phyloP scores from a whole-genome alignment of 1,139 yeast genomes.

The Sugiyamaella sp. region DNA sequence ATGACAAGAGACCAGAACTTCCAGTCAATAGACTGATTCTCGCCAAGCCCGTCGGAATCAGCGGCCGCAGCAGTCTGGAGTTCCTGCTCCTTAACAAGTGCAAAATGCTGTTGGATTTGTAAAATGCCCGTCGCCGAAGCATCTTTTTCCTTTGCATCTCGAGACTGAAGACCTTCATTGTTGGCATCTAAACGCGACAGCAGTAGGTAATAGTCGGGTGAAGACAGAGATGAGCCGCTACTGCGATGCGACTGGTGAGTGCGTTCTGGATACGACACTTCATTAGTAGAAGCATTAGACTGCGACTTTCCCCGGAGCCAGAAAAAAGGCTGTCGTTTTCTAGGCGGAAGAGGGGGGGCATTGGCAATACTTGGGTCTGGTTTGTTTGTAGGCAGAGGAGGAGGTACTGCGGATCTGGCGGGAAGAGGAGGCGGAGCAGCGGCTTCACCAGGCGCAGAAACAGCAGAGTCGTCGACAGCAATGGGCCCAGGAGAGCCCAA shows the following conservation, averaged over 20 bases:
- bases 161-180: conserved; percentile 49
- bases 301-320: conserved; percentile 37
- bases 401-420: conserved; percentile 5
- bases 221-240: conserved; percentile 25
- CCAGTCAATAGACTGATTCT: conserved; percentile 62
- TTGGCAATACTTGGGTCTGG: conserved; percentile 1
- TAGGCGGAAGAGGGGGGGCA: conserved; percentile 39
- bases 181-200: conserved; percentile 53
- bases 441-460: no score
- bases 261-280: conserved; percentile 9
- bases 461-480: no score
- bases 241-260: not conserved
- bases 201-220: conserved; percentile 49
- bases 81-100: conserved; percentile 46
- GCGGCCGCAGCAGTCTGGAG: conserved; percentile 24
- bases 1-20: conserved; percentile 86
- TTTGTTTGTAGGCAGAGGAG: not conserved
- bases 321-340: conserved; percentile 41
- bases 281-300: conserved; percentile 32
- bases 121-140: conserved; percentile 62
- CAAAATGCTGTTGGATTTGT: conserved; percentile 64
- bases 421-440: conserved; percentile 12
- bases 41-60: conserved; percentile 27
- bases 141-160: conserved; percentile 44
- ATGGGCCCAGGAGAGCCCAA: no score